Percentiles rank a stretch among this genome's conserved stretches.
phyloP scores from a whole-genome alignment of 495 filamentous ascomycete genomes.

The Hyphodiscus hymeniophilus region DNA sequence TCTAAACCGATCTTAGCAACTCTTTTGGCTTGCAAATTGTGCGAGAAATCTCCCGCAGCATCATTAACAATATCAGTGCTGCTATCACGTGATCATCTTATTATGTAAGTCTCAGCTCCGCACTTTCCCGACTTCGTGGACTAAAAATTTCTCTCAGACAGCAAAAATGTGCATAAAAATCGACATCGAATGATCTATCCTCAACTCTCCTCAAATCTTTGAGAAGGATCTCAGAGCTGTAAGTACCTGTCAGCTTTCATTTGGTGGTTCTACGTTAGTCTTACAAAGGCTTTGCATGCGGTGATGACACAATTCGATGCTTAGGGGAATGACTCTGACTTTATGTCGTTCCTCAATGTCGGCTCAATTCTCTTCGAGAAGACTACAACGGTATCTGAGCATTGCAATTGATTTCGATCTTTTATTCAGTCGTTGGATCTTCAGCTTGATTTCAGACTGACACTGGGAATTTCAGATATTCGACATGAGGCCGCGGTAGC shows the following conservation, averaged over 20 bases:
- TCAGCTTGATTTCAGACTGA: not conserved
- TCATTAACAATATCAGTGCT: no score
- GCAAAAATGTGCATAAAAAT: not conserved
- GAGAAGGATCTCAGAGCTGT: constrained; percentile 17
- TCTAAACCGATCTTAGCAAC: no score
- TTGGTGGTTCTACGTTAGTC: not conserved
- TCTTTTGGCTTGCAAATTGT: no score
- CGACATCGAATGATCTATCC: not conserved
- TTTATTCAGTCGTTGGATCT: not conserved
- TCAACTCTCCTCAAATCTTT: constrained; percentile 5
- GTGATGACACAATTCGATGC: constrained; percentile 54
- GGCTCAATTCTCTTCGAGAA: constrained; percentile 49
- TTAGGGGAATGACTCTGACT: constrained; percentile 61
- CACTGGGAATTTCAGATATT: constrained; percentile 1
- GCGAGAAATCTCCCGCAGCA: no score
- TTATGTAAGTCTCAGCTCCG: no score
- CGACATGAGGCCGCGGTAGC: constrained; percentile 18
- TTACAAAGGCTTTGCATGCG: constrained; percentile 22
- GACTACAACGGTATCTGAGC: constrained; percentile 99
- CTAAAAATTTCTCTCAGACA: not conserved
- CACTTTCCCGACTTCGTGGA: not conserved
- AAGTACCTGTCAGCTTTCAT: constrained; percentile 14
- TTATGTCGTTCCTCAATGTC: constrained; percentile 69
- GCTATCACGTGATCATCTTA: no score
- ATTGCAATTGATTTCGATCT: constrained; percentile 24